Evolutionary conservation across 495 filamentous ascomycete genomes (phyloP).

Genomic region (Talaromyces ruber): DNA sequence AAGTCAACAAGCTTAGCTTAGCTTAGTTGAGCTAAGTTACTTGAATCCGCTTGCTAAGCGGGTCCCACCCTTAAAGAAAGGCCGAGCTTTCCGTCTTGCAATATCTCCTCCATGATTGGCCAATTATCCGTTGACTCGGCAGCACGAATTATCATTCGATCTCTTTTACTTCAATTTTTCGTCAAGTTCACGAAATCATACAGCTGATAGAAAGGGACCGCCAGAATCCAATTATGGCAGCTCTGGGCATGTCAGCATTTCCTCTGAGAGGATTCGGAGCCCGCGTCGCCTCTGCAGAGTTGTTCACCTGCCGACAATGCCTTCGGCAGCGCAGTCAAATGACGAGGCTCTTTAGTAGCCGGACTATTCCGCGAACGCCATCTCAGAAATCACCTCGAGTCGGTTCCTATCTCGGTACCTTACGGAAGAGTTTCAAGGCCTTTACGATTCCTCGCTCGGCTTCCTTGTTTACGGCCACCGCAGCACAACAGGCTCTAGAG

Average conservation of each 20-base stretch:
- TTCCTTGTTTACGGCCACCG: slow-evolving; percentile 13
- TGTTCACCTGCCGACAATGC: slow-evolving; percentile 59
- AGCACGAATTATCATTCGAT: not conserved
- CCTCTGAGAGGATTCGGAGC: slow-evolving; percentile 32
- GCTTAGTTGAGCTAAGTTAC: not conserved
- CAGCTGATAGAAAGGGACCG: not conserved
- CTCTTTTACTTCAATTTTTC: not conserved
- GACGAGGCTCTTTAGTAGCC: slow-evolving; percentile 26
- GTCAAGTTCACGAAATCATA: slow-evolving; percentile 1
- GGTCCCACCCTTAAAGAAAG: not conserved
- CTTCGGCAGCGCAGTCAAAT: slow-evolving; percentile 29
- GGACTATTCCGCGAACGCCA: slow-evolving; percentile 18
- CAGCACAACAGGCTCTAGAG: slow-evolving; percentile 12
- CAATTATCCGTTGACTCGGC: not conserved
- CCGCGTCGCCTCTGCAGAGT: slow-evolving; percentile 39
- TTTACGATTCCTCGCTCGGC: not conserved
- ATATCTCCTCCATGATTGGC: slow-evolving; percentile 1
- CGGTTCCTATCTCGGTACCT: slow-evolving; percentile 10
- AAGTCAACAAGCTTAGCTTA: not conserved
- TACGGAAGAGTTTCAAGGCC: not conserved
- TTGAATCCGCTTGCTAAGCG: not conserved
- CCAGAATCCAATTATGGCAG: slow-evolving; percentile 23
- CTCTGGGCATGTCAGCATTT: slow-evolving; percentile 21
- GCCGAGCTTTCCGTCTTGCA: not conserved
- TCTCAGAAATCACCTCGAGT: slow-evolving; percentile 16